phyloP scores from a whole-genome alignment of 805 yeast species.

The Wickerhamomyces queroliae region DNA sequence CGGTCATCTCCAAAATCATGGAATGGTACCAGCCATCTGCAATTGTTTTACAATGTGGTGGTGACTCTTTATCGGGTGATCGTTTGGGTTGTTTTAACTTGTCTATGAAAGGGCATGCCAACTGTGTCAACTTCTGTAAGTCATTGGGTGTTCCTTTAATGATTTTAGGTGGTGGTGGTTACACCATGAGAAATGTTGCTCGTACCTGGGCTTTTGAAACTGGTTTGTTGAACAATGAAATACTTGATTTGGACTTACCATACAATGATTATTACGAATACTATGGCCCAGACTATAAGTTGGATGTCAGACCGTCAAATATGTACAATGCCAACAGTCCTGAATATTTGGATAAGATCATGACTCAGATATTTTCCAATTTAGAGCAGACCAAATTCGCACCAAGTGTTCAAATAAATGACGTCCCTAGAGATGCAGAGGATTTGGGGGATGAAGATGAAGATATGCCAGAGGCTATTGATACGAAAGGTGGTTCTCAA shows the following conservation, averaged over 20 bases:
- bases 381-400: constrained; percentile 90
- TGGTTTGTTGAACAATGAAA: constrained; percentile 62
- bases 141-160: constrained; percentile 86
- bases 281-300: constrained; percentile 93
- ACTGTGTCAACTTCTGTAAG: constrained; percentile 86
- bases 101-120: constrained; percentile 91
- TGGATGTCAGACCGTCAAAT: constrained; percentile 91
- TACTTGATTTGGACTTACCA: constrained; percentile 55
- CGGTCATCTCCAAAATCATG: constrained; percentile 69
- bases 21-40: constrained; percentile 94
- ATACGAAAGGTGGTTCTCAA: constrained; percentile 88
- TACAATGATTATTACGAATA: constrained; percentile 96
- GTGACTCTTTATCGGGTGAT: constrained; percentile 95
- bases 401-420: constrained; percentile 92
- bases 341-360: constrained; percentile 81
- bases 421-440: constrained; percentile 84
- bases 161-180: constrained; percentile 97
- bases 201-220: constrained; percentile 97
- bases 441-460: constrained; percentile 85
- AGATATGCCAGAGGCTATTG: constrained; percentile 72
- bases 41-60: constrained; percentile 97
- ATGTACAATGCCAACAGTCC: constrained; percentile 96
- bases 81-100: constrained; percentile 91
- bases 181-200: constrained; percentile 92
- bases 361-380: constrained; percentile 70